A percentile compares a stretch with the other conserved stretches of the same genome.
phyloP scores from a whole-genome alignment of 2,329 filamentous ascomycete species.

The Clonostachys byssicola region DNA sequence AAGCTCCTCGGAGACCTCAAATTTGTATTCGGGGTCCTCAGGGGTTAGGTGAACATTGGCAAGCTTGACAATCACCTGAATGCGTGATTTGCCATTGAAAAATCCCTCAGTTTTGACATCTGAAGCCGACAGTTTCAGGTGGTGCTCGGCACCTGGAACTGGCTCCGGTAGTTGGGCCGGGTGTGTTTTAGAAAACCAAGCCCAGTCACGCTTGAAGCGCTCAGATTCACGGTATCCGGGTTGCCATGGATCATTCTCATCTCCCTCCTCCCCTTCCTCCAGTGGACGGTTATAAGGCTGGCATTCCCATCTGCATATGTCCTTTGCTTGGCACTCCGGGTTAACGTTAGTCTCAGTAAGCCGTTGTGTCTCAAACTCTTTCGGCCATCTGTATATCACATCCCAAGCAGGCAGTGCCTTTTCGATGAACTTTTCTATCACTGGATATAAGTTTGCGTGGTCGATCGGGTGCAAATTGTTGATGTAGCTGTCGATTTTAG shows the following conservation, averaged over 20 bases:
- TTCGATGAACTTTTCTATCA: slow-evolving; percentile 35
- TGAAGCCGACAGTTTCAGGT: slow-evolving; percentile 6
- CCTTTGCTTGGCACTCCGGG: slow-evolving; percentile 8
- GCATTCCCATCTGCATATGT: slow-evolving; percentile 7
- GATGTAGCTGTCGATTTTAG: slow-evolving; percentile 43
- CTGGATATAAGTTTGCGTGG: slow-evolving; percentile 28
- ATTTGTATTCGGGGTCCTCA: slow-evolving; percentile 43
- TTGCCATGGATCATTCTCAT: slow-evolving; percentile 8
- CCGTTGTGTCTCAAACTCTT: slow-evolving; percentile 17
- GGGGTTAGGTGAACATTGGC: slow-evolving; percentile 58
- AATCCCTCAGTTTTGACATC: slow-evolving; percentile 20
- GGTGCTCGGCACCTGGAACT: background rate
- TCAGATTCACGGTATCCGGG: slow-evolving; percentile 10
- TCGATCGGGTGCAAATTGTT: slow-evolving; percentile 45
- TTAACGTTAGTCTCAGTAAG: slow-evolving; percentile 7
- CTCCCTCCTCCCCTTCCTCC: slow-evolving; percentile 14
- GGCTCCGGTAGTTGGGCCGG: slow-evolving; percentile 8
- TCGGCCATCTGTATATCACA: slow-evolving; percentile 21
- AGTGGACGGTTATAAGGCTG: slow-evolving; percentile 10
- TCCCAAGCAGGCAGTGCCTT: slow-evolving; percentile 41
- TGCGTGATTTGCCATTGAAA: slow-evolving; percentile 17
- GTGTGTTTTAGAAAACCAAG: slow-evolving; percentile 21
- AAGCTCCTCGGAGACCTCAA: slow-evolving; percentile 3
- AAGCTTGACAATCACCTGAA: slow-evolving; percentile 63
- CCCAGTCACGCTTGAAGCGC: slow-evolving; percentile 10